Base-by-base conservation (phyloP, 2,329 filamentous ascomycete genomes). In the Colletotrichum chrysophilum region DNA sequence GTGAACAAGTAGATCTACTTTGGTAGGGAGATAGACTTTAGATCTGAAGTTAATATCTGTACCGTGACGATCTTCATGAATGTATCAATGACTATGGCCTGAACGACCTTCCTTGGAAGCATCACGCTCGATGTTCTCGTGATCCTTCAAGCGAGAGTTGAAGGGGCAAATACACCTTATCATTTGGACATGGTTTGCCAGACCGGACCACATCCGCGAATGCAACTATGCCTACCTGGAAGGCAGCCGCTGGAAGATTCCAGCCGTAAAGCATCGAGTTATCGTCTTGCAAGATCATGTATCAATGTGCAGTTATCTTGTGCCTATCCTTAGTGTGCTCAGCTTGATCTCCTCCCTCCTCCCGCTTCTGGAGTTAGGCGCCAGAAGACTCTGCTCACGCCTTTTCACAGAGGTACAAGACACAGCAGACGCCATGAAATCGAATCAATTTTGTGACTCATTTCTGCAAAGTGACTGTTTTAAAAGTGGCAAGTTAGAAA, bases 351-450 rank as follows among this genome's bases (percentile, higher is more conserved):
- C 38, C 38, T 43, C 18, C 38, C 18, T 10, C 4, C 4, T 43
- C 18, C 2, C 38, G 38, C 38, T 38, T 18, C 36, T 43, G 16
- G 38, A 43, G 4, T 3, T 1, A n/a, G 38, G 9, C 38, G 18
- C 38, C 18, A 43, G 16, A 10, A n/a, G 1, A 10, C 38, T 10
- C 2, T 5, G 5, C 4, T 6, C 38, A 4, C 8, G 2, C 18
- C 18, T 43, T 43, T 43, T 43, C 38, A 43, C 38, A n/a, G 4
- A n/a, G 38, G 38, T n/a, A 43, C 38, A 43, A 43, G 9, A 18
- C 1, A n/a, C 1, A 1, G 0, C 38, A 43, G 38, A 43, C 9
- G 18, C 8, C 0, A n/a, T 43, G 8, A 2, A 43, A n/a, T 18
- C 0, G 4, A 43, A 43, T 18, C 38, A 43, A 2, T 10, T n/a